A percentile compares a stretch with the other conserved stretches of the same genome.
Conservation (phyloP, 208 protist species). For the Vickermania spadyakhi region DNA sequence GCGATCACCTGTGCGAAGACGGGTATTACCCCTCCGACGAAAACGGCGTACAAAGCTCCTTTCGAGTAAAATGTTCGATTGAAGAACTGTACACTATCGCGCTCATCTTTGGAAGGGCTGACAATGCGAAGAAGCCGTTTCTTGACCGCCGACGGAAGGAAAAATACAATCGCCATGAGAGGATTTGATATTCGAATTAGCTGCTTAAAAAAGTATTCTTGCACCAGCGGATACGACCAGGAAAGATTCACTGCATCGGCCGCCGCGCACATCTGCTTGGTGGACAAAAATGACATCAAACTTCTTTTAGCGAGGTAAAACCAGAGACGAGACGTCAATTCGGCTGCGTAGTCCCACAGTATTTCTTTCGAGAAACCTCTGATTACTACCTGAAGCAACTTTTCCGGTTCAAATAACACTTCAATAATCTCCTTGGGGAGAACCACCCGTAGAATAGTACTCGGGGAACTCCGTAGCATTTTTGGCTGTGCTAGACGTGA, state of each 20-base stretch:
- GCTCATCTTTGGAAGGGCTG: not conserved
- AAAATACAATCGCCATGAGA: not conserved
- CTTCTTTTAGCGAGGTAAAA: not conserved
- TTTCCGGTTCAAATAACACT: not conserved
- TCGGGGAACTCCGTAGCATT: not conserved
- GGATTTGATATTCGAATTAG: too few species aligned
- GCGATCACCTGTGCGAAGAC: constrained; percentile 12
- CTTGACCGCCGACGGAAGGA: not conserved
- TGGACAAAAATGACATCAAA: not conserved
- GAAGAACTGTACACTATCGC: not conserved
- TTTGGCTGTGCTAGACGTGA: too few species aligned
- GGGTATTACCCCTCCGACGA: not conserved
- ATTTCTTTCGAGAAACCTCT: not conserved
- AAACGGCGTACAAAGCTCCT: not conserved
- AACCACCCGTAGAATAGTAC: not conserved
- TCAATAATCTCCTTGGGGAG: not conserved
- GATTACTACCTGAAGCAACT: not conserved
- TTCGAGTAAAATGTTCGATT: not conserved
- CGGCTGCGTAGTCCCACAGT: not conserved
- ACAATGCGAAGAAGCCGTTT: not conserved
- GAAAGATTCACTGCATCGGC: not conserved
- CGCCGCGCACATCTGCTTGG: not conserved
- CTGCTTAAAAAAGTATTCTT: not conserved
- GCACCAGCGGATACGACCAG: not conserved
- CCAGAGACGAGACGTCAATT: not conserved